Conservation (phyloP, 2,329 filamentous ascomycete species). For the Venturia pyrina region DNA sequence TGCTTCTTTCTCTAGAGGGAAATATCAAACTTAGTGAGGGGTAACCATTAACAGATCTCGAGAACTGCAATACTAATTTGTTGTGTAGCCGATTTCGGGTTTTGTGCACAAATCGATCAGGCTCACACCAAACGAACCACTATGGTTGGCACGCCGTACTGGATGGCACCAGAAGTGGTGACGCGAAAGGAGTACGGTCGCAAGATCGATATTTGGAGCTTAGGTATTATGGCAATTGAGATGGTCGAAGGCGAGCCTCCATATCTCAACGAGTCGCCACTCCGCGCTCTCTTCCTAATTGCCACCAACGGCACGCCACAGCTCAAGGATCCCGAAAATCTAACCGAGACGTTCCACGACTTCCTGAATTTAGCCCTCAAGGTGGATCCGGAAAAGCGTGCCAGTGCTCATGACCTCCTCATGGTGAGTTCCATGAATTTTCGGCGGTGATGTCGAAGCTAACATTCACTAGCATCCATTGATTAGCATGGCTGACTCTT, state of each 20-base stretch:
- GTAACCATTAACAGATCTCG: slow-evolving; percentile 24
- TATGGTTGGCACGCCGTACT: slow-evolving; percentile 98
- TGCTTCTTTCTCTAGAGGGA: slow-evolving; percentile 83
- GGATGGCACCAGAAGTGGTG: slow-evolving; percentile 99
- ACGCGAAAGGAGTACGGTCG: slow-evolving; percentile 95
- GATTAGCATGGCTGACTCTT: slow-evolving; percentile 41
- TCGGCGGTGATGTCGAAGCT: slow-evolving; percentile 15
- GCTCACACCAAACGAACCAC: slow-evolving; percentile 94
- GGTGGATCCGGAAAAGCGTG: slow-evolving; percentile 94
- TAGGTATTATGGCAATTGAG: slow-evolving; percentile 99
- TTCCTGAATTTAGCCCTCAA: slow-evolving; percentile 89
- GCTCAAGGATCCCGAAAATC: slow-evolving; percentile 83
- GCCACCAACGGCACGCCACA: slow-evolving; percentile 91
- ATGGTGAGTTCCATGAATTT: slow-evolving; percentile 52
- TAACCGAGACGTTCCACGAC: slow-evolving; percentile 76
- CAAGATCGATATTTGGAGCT: slow-evolving; percentile 97
- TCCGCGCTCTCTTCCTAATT: slow-evolving; percentile 89
- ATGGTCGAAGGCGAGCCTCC: slow-evolving; percentile 99
- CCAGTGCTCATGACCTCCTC: slow-evolving; percentile 85
- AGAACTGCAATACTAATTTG: slow-evolving; percentile 24
- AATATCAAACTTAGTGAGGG: slow-evolving; percentile 92
- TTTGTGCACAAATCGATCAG: slow-evolving; percentile 97
- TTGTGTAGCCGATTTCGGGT: slow-evolving; percentile 79
- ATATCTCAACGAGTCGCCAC: slow-evolving; percentile 87
- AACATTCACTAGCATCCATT: slow-evolving; percentile 31